Evolutionary conservation across 345 rosid species (phyloP), one percentile per base, ranked within the genome.

Genomic region (Jatropha curcas): DNA sequence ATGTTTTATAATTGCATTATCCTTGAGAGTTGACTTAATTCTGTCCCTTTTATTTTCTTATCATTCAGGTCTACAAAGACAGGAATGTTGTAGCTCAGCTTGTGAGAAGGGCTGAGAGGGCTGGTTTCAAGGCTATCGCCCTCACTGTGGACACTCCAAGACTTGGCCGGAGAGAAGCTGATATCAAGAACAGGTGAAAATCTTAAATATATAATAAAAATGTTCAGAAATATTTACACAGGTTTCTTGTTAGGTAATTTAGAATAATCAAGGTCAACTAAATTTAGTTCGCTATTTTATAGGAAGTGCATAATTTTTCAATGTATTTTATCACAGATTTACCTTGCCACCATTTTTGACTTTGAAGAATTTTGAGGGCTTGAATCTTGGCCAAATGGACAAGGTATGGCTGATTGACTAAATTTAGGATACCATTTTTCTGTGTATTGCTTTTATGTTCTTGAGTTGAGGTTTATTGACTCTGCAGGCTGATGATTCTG

Each of bases 101-200:
- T 48, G 95, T 94, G 66, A 88, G 84, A 76, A 83, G 98, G 83
- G 98, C 98, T 34, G 97, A 92, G 79, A 83, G 83, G 81, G 97
- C 97, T 79, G 97, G 97, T 59, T 94, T 92, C 81, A 92, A 88
- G 85, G 97, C 95, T 13, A 92, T 94, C 83, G 97, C 91, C 76
- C 95, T 94, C 52, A 94, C 97, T n/a, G 97, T 89, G 31, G 98
- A 94, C 76, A 92, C 97, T 62, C 98, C 98, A 48, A 85, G 89
- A 82, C 97, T 94, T 31, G 98, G 98, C 41, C 95, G 97, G 22
- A 84, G 98, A 73, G 98, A 94, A 80, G 84, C 97, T 27, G 97
- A 92, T 82, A 94, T 94, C 84, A 94, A 92, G 86, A 94, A 92
- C 85, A 87, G 97, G 98, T 92, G 24, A 81, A 70, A n/a, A 53